Evolutionary conservation across 202 grass and related monocot species (phyloP).

Genomic region (Panicum virgatum): DNA sequence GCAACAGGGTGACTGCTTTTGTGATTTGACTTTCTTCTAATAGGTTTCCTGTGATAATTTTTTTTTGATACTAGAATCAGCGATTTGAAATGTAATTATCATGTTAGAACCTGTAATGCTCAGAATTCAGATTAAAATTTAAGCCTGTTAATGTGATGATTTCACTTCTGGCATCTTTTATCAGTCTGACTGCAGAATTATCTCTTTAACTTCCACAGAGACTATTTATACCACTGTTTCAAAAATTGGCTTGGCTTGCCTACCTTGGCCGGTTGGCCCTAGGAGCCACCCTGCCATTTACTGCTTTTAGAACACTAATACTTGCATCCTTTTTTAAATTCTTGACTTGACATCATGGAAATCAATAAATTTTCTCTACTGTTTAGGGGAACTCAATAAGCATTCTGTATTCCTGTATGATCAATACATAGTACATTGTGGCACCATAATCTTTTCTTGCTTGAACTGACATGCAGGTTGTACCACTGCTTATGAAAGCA

Average conservation of each 20-base stretch:
- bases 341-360: conserved; percentile 11
- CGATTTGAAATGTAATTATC: not conserved
- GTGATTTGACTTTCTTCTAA: conserved; percentile 7
- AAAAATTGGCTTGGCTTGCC: not conserved
- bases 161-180: conserved; percentile 21
- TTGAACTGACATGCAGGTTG: conserved; percentile 68
- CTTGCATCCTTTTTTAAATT: not conserved
- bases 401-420: conserved; percentile 20
- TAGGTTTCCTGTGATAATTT: not conserved
- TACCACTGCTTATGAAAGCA: conserved; percentile 97
- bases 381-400: conserved; percentile 10
- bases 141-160: conserved; percentile 10
- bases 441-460: conserved; percentile 36
- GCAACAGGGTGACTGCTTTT: conserved; percentile 11
- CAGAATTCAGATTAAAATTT: not conserved
- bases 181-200: not conserved
- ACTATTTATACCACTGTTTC: not conserved
- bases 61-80: conserved; percentile 22
- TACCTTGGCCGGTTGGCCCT: not conserved
- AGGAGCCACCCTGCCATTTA: not conserved
- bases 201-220: conserved; percentile 13
- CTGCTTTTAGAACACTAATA: not conserved
- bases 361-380: not conserved
- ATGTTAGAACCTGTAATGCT: not conserved
- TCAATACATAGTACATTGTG: not conserved